Evolutionary conservation across 225 moss, liverwort and hornwort species (phyloP).

Genomic region (Ulota crispa): DNA sequence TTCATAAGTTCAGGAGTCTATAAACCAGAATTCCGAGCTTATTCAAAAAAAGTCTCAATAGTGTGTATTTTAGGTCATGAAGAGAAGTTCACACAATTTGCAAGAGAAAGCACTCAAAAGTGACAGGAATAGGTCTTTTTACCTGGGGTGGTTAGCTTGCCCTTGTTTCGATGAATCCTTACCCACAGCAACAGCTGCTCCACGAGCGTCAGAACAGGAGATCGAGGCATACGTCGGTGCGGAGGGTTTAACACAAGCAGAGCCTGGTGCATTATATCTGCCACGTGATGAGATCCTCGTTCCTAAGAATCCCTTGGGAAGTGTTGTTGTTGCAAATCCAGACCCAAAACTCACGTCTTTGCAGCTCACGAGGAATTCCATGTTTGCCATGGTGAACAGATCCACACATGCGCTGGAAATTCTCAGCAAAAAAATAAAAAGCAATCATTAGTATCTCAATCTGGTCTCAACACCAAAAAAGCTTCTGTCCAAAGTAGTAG

Average conservation of each 20-base stretch:
- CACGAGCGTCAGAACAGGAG: conserved; percentile 25
- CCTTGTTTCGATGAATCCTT: conserved; percentile 20
- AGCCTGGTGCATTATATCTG: not conserved
- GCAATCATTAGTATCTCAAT: no score
- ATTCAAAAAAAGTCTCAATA: no score
- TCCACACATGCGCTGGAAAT: conserved; percentile 15
- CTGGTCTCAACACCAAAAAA: no score
- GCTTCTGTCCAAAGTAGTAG: no score
- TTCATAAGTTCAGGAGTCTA: no score
- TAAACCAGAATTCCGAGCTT: no score
- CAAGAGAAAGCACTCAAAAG: not conserved
- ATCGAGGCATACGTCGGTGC: conserved; percentile 9
- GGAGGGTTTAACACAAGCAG: not conserved
- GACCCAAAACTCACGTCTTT: conserved; percentile 22
- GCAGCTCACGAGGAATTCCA: conserved; percentile 9
- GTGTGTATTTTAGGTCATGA: not conserved
- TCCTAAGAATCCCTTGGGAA: conserved; percentile 26
- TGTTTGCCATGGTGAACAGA: conserved; percentile 17
- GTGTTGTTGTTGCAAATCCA: conserved; percentile 1
- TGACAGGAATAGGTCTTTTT: not conserved
- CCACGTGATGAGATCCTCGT: conserved; percentile 5
- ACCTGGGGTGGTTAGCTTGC: conserved; percentile 9
- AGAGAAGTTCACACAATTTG: not conserved
- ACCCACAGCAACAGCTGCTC: conserved; percentile 17
- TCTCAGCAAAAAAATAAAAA: not conserved